Evolutionary conservation across 768 basidiomycete genomes (phyloP).

Genomic region (Amanita pallidorosea): DNA sequence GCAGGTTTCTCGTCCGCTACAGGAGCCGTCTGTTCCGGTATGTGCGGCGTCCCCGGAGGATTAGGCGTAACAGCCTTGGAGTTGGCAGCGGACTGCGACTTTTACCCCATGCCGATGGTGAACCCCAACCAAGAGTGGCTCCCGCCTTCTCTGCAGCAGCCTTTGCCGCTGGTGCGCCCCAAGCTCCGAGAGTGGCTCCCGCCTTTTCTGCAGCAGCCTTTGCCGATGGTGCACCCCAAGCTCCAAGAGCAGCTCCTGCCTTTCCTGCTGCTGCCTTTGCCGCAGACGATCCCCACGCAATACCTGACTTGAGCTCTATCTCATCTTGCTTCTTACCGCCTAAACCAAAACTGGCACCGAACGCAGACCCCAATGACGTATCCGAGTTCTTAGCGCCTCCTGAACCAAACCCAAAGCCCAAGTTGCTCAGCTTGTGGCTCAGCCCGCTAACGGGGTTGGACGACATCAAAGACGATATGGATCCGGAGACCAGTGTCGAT

Average conservation of each 20-base stretch:
- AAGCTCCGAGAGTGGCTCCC: no score
- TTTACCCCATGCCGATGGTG: neutral
- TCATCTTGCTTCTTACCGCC: neutral
- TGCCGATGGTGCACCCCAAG: no score
- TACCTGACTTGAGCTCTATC: neutral
- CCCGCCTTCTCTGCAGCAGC: neutral
- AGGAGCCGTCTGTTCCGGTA: neutral
- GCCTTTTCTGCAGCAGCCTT: no score
- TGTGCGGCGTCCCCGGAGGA: neutral
- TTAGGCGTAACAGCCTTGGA: conserved; percentile 1
- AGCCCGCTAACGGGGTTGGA: neutral
- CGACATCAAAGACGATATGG: neutral
- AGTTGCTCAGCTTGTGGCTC: neutral
- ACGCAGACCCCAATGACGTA: neutral
- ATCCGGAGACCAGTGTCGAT: neutral
- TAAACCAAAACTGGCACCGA: neutral
- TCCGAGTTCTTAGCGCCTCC: neutral
- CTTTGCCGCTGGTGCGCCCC: no score
- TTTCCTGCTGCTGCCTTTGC: no score
- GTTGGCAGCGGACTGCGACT: neutral
- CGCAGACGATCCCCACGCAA: neutral
- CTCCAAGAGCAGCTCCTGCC: no score
- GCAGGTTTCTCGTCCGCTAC: neutral
- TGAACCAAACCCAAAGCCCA: conserved; percentile 1
- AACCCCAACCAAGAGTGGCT: neutral